Conservation (phyloP, 768 basidiomycete species). For the Leccinellum luteum region DNA sequence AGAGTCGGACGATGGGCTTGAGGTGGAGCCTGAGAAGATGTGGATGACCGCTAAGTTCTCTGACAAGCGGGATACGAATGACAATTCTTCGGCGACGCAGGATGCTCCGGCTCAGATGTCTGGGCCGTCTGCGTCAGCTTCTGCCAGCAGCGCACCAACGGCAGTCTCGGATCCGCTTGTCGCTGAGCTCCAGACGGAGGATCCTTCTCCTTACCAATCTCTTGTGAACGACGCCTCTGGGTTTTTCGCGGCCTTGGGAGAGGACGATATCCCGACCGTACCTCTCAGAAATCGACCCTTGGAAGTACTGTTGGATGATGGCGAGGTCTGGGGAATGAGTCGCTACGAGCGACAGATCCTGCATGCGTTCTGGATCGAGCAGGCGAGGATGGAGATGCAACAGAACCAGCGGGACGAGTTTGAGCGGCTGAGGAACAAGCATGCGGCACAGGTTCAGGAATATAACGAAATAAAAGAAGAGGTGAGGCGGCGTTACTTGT, state of each 20-base stretch:
- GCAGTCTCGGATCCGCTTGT: not conserved
- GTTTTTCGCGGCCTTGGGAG: constrained; percentile 41
- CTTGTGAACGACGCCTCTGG: constrained; percentile 26
- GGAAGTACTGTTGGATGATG: constrained; percentile 33
- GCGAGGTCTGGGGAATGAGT: constrained; percentile 56
- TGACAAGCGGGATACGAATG: not conserved
- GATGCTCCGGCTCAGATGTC: not conserved
- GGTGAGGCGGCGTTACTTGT: constrained; percentile 35
- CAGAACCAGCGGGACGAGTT: constrained; percentile 41
- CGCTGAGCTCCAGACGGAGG: not conserved
- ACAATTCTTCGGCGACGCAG: not conserved
- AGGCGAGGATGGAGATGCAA: constrained; percentile 35
- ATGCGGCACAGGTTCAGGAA: constrained; percentile 38
- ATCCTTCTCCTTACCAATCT: not conserved
- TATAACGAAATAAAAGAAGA: constrained; percentile 49
- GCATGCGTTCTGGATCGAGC: constrained; percentile 45
- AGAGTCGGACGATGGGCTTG: constrained; percentile 6
- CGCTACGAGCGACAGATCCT: constrained; percentile 44
- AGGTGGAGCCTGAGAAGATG: constrained; percentile 22
- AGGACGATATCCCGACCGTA: constrained; percentile 34
- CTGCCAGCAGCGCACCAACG: not conserved
- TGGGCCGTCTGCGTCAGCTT: not conserved
- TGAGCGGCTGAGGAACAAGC: constrained; percentile 35
- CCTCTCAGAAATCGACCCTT: constrained; percentile 40
- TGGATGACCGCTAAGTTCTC: constrained; percentile 26